Evolutionary conservation across 768 basidiomycete species (phyloP), one percentile per base, ranked within the genome.

Genomic region (Fomitopsis serialis): DNA sequence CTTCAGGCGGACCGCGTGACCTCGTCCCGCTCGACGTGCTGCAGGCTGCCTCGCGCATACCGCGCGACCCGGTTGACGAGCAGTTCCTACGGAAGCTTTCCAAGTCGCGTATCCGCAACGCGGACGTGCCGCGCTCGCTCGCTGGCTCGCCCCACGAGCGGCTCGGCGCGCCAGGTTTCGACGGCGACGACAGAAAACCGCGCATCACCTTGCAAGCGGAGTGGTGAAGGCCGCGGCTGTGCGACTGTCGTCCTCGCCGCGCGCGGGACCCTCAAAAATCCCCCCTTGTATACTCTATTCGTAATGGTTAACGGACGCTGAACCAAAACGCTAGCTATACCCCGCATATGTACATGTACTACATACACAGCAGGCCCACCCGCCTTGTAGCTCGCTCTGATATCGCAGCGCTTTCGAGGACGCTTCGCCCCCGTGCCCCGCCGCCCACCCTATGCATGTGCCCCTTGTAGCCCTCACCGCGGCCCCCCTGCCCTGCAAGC

Each of bases 11-110:
- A 8, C 48, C 60, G 36, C 57, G 57, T 27, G 52, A 68, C 54
- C 74, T 87, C 0, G 85, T 87, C 11, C 85, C 85, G 44, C 75
- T 87, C 27, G 78, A 82, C 59, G 78, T 81, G 45, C 78, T 87
- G 13, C 78, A 82, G 63, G 76, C 68, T 50, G 70, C 78, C 19
- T 67, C 78, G n/a, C 77, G 73, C 27, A 77, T 79, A 17, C 70
- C 76, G 62, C 78, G 85, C 11, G 78, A 87, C 59, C 82, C 84
- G 47, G 72, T 75, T 22, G 85, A 87, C 61, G 84, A 86, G 59
- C 80, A 81, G 54, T 70, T 83, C 51, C 69, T 87, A 46, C 77
- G 80, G 58, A 78, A 79, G 23, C 82, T 87, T 46, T 48, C 61
- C 36, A 53, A 53, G 40, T 29, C 60, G 17, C 32, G 21, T 22